These are phyloP conservation scores for Pseudocercospora fuligena DNA, from an alignment of 2,329 filamentous ascomycete species.

Conservation along the genomic window DNA sequence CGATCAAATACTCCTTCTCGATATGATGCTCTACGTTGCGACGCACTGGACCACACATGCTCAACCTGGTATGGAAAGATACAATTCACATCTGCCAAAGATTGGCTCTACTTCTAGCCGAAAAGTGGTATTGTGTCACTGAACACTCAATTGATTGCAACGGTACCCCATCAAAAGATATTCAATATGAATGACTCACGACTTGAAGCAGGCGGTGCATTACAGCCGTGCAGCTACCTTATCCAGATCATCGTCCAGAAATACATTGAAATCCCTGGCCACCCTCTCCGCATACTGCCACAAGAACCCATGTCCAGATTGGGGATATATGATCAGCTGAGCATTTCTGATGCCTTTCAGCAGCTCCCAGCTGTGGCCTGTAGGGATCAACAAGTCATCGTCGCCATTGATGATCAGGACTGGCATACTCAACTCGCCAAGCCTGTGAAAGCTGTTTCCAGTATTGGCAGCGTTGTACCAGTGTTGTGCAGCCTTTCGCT, in stretches of 20 bases:
- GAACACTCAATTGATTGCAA: too few species aligned
- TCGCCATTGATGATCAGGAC: conserved; percentile 12
- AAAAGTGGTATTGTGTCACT: too few species aligned
- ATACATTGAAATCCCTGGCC: neutral
- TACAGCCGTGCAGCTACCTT: conserved; percentile 4
- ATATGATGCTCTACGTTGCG: too few species aligned
- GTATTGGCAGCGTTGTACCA: neutral
- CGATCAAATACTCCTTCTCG: too few species aligned
- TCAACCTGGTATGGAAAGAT: too few species aligned
- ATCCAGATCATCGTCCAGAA: conserved; percentile 15
- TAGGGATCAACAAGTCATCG: conserved; percentile 10
- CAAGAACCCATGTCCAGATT: conserved; percentile 17
- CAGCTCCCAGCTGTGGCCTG: conserved; percentile 14
- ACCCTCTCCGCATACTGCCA: conserved; percentile 15
- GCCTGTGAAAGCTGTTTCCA: conserved; percentile 9
- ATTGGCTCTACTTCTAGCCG: too few species aligned
- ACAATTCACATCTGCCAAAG: too few species aligned
- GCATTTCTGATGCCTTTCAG: conserved; percentile 11
- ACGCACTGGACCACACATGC: too few species aligned
- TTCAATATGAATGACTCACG: too few species aligned
- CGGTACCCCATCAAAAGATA: too few species aligned
- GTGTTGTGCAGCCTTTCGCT: neutral
- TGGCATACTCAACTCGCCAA: conserved; percentile 16
- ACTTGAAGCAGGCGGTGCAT: neutral
- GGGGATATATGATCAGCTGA: conserved; percentile 17